Percentiles rank a stretch among this genome's conserved stretches.
These are phyloP conservation scores for Mycena sp. DNA, from an alignment of 1,284 basidiomycete genomes.

Conservation along the genomic window DNA sequence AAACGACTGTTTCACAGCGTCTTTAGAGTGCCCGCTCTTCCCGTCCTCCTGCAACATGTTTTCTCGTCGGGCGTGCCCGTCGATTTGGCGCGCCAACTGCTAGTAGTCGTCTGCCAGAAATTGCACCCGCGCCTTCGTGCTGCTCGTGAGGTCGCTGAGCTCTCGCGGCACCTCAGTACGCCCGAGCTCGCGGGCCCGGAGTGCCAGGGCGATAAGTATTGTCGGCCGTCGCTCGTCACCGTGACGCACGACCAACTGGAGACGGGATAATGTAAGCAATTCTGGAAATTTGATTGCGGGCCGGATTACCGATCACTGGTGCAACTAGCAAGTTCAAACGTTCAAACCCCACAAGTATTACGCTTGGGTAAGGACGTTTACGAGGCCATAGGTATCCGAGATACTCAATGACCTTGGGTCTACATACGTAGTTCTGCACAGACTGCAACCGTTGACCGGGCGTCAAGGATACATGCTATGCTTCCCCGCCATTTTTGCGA, in stretches of 20 bases:
- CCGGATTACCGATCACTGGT: no score
- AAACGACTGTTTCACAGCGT: neutral
- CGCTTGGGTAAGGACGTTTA: no score
- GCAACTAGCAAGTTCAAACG: no score
- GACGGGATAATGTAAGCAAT: slow-evolving; percentile 17
- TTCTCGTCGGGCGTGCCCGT: neutral
- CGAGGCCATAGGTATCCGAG: neutral
- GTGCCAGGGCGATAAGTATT: neutral
- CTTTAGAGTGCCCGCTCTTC: neutral
- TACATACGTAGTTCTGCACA: neutral
- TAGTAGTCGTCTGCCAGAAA: no score
- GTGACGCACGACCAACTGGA: no score
- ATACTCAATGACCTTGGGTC: neutral
- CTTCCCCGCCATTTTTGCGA: neutral
- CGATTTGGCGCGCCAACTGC: neutral
- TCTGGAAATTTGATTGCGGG: neutral
- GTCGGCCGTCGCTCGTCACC: neutral
- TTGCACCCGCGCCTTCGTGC: no score
- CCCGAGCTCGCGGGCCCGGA: neutral
- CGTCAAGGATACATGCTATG: slow-evolving; percentile 1
- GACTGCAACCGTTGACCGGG: no score
- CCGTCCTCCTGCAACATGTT: neutral
- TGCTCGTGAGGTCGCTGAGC: neutral
- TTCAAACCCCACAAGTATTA: no score
- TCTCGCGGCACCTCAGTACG: neutral